These are phyloP conservation scores for Phycomyces blakesleeanus DNA, from an alignment of 192 early-diverging fungal species.

Conservation along the genomic window DNA sequence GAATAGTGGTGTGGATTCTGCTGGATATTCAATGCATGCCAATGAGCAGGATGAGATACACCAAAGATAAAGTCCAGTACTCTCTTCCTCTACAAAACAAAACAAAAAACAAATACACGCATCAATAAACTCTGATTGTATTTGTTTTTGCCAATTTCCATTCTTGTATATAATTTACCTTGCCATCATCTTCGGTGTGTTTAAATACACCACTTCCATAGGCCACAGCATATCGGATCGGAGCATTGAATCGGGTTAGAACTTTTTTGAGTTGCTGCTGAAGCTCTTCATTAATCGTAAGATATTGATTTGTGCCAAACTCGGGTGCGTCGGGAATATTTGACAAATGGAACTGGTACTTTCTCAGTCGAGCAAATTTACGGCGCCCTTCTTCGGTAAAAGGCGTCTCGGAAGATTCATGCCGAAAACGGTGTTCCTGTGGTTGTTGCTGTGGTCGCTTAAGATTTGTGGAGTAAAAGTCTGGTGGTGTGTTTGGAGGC, in stretches of 20 bases:
- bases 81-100: slow-evolving; percentile 48
- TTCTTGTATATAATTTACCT: too few species aligned
- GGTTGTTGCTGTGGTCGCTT: neutral
- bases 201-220: slow-evolving; percentile 95
- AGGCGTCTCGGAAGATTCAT: neutral
- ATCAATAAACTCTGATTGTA: slow-evolving; percentile 14
- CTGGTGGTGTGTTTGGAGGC: too few species aligned
- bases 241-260: slow-evolving; percentile 47
- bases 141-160: too few species aligned
- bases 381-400: neutral
- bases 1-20: slow-evolving; percentile 95
- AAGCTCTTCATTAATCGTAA: slow-evolving; percentile 50
- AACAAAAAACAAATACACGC: neutral
- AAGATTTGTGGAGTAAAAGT: too few species aligned
- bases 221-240: slow-evolving; percentile 81
- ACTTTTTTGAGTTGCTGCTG: slow-evolving; percentile 48
- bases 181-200: slow-evolving; percentile 74
- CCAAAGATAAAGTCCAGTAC: slow-evolving; percentile 97
- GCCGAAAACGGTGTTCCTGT: neutral
- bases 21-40: slow-evolving; percentile 94
- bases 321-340: slow-evolving; percentile 43
- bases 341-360: slow-evolving; percentile 29
- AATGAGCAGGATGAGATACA: slow-evolving; percentile 91
- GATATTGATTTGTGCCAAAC: slow-evolving; percentile 58
- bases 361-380: slow-evolving; percentile 13